Base-by-base conservation (phyloP, 163 green algal genomes). In the Chlorella variabilis region DNA sequence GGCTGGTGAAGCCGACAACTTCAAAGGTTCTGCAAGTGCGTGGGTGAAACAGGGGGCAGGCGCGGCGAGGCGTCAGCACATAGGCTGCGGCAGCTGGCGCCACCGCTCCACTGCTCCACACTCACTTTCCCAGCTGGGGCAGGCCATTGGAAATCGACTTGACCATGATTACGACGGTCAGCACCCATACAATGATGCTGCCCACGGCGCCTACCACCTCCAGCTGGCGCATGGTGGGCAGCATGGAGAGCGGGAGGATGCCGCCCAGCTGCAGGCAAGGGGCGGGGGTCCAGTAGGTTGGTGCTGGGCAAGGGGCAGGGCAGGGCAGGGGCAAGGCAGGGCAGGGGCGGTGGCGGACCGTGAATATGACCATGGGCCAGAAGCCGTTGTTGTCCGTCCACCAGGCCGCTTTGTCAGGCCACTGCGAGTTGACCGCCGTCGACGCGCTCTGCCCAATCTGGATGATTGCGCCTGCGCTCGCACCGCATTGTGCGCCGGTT, bases 181-280 rank as follows among this genome's bases (percentile, higher is more conserved):
- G 63, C 4, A 71, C 63, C 63, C 63, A 71, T 15, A 71, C 34
- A 71, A 49, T 71, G 34, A 71, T 49, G 63, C 34, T 51, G 63
- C 63, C 63, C 5, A 20, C 23, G 17, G 63, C 63, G 17, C 63
- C 63, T 15, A 39, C 63, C 31, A 71, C 33, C 63, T 71, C 63
- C 63, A 71, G 63, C 63, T 71, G 63, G 33, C 63, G 63, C 63
- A 71, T 71, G 11, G 33, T 29, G 33, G 63, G 63, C 63, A 71
- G 63, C 63, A 71, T 71, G 34, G 34, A 71, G 15, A 71, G 63
- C 63, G 63, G 63, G 33, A 71, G 36, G 5, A 71, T 21, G 33
- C 4, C 4, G 33, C 63, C 33, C 33, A 71, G 33, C 63, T 54
- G 45, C 45, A 54, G 11, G 11, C 11, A 54, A 15, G 15, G 45